Base-by-base conservation (phyloP, 2,329 filamentous ascomycete genomes). In the Torrubiellomyces zombiae region DNA sequence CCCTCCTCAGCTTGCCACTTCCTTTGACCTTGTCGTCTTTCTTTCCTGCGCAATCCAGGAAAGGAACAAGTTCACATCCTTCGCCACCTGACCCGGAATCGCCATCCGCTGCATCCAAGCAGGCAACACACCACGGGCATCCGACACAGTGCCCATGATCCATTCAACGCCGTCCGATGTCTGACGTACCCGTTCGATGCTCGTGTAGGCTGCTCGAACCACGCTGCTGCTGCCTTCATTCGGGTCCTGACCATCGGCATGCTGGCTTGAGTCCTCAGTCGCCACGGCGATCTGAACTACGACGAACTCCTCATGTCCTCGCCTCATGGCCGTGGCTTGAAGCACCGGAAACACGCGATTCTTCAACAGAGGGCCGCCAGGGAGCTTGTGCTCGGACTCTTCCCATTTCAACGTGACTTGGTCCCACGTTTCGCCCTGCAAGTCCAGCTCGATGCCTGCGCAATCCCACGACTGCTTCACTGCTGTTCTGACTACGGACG, bases 101-200 rank as follows among this genome's bases (percentile, higher is more conserved):
- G 63, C 67, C 43, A 66, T 38, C 32, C 67, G 71, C 55, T 83
- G 77, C 35, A 75, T 43, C 55, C 60, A 71, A 43, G 61, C 55
- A 1, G 79, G 79, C 28, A 85, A 39, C 15, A 61, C 47, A 0
- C 79, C 79, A 27, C 60, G 60, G 0, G 78, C 78, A 44, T 85
- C 67, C 30, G 71, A 76, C 8, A 72, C 65, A 7, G 78, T 85
- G 7, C 69, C 75, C 75, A 86, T 85, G 29, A 75, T 55, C 79
- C 79, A 89, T 46, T 76, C 71, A 23, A 79, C 32, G 11, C 53
- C 50, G n/a, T 37, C 42, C 4, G 38, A 43, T 5, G 61, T 31
- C 38, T 59, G 51, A 28, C 60, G 50, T 17, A 76, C 50, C 22
- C 66, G 51, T 52, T 83, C 77, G 2, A 82, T 56, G 33, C 68